These are phyloP conservation scores for Cryphonectria naterciae DNA, from an alignment of 2,329 filamentous ascomycete species.

Conservation along the genomic window DNA sequence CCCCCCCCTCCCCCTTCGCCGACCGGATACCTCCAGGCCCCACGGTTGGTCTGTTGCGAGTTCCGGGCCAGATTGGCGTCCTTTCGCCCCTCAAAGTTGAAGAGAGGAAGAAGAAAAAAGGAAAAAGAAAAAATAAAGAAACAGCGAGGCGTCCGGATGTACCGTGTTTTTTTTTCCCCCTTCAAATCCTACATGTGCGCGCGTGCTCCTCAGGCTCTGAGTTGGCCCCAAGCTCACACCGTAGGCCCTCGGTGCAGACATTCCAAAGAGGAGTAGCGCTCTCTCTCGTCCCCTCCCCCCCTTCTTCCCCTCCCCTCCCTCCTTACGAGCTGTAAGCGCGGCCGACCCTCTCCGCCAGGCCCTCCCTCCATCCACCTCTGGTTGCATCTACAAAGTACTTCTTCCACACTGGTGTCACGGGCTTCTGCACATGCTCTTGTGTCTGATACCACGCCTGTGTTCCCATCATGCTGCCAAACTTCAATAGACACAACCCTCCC, in stretches of 20 bases:
- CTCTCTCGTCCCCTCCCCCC: background rate
- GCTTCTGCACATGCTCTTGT: slow-evolving; percentile 10
- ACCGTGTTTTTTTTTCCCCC: background rate
- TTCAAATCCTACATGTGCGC: background rate
- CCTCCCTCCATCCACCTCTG: slow-evolving; percentile 22
- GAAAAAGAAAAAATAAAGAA: background rate
- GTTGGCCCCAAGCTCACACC: slow-evolving; percentile 6
- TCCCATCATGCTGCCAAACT: background rate
- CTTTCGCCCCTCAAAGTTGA: background rate
- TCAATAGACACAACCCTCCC: slow-evolving; percentile 3
- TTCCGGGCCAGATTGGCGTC: slow-evolving; percentile 2
- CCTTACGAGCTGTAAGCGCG: slow-evolving; percentile 20
- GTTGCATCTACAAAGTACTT: background rate
- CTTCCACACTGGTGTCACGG: slow-evolving; percentile 6
- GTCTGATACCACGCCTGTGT: slow-evolving; percentile 4
- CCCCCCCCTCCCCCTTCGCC: background rate
- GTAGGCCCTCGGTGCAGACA: slow-evolving; percentile 22
- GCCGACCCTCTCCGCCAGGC: slow-evolving; percentile 21
- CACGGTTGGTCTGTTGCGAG: background rate
- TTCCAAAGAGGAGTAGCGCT: slow-evolving; percentile 26
- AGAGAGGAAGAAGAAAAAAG: background rate
- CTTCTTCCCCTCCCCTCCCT: background rate
- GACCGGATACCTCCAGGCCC: slow-evolving; percentile 6
- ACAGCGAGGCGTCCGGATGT: background rate
- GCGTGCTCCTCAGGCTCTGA: background rate